Base-by-base conservation (phyloP, 768 basidiomycete genomes). In the Gloeostereum incarnatum region DNA sequence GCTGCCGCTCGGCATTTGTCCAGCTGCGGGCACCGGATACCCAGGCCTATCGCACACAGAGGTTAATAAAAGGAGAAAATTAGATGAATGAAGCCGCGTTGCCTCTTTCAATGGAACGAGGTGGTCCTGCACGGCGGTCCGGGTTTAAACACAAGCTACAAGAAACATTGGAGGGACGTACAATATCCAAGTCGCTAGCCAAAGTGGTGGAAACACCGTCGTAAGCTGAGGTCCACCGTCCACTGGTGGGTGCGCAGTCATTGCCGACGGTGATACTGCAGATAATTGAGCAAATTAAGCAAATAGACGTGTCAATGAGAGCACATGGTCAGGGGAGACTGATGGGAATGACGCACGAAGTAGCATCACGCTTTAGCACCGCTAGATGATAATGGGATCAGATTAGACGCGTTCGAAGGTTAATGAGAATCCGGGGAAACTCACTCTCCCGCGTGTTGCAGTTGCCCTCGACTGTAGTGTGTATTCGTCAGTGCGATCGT, bases 61-160 rank as follows among this genome's bases (percentile, higher is more conserved):
- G 34, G n/a, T n/a, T 9, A 29, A 36, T 3, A 29, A 20, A 10
- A 11, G 3, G 27, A 11, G 30, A 6, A 24, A 32, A 38, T 10
- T 19, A 3, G 45, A 31, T 21, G 19, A 19, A 9, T 13, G 22
- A 35, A 13, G 23, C n/a, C 3, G 11, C 29, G 48, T 18, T 17
- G 63, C 67, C 55, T 74, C 71, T 45, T 73, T 75, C 36, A 74
- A 53, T 5, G 73, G 71, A 1, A 75, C 66, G n/a, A 75, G 27
- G 40, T 74, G 71, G 44, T 74, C 72, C 70, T 72, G 17, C 10
- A 37, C n/a, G 23, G 3, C 36, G 3, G 40, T 10, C 35, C 14
- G 24, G 30, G 17, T 19, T 32, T 10, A 44, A 13, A n/a, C 23
- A 24, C 5, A 16, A 31, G n/a, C 2, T 5, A n/a, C 5, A 31